Base-by-base conservation (phyloP, 225 moss, liverwort and hornwort species). In the Asterella californica region DNA sequence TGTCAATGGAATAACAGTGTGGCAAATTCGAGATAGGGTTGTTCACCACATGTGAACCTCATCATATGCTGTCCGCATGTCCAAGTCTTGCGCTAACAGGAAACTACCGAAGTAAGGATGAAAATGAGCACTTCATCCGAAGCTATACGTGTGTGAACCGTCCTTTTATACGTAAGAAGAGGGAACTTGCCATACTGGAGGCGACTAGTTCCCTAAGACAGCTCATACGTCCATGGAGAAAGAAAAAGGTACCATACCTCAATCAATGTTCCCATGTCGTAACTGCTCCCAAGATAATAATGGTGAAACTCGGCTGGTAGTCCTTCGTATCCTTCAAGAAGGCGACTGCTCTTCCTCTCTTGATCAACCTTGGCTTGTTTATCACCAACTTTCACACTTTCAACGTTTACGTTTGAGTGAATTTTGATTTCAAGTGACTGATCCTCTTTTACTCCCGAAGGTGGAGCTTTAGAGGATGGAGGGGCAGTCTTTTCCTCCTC, bases 221-320 rank as follows among this genome's bases (percentile, higher is more conserved):
- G n/a, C 10, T 45, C 10, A 24, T n/a, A 48, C 47, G 27, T 4
- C 25, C 47, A 19, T 25, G 29, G 10, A 22, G 21, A 74, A 53
- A 25, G 22, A 61, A 48, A 57, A 46, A 53, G 24, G 45, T 33
- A 76, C 6, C 34, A 76, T 79, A 94, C 96, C 93, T 93, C 95
- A 85, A 95, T 90, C 60, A 99, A 87, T 63, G 91, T 84, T 73
- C 92, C 95, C 84, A 99, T 87, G 81, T 99, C 89, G 62, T 85
- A 84, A 82, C 86, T 92, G 85, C 95, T 94, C 79, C 95, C 92
- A 82, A 87, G 87, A 82, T 91, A 94, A 79, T 92, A 95, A 65
- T 99, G 90, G 76, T 91, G 88, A 79, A 95, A 92, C 69, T 95
- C 99, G 75, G 89, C 78, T 45, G 95, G 99, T 70, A 95, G 83